Evolutionary conservation across 495 filamentous ascomycete genomes (phyloP).

Genomic region (Tricharina praecox): DNA sequence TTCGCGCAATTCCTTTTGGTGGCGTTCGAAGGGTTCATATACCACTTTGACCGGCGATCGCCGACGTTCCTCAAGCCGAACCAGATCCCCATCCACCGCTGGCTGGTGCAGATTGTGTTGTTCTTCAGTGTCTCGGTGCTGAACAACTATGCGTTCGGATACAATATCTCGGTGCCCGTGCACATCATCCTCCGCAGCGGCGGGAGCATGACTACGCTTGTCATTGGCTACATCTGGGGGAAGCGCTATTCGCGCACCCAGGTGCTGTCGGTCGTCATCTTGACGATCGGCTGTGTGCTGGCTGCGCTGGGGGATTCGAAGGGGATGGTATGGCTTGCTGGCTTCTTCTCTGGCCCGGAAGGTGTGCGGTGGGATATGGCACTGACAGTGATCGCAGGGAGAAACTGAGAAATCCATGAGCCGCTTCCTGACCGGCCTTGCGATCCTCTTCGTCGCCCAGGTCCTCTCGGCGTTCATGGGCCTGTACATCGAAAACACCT

Average conservation of each 20-base stretch:
- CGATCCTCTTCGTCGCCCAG: constrained; percentile 74
- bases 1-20: constrained; percentile 87
- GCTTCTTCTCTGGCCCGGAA: neutral
- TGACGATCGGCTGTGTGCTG: constrained; percentile 71
- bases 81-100: constrained; percentile 66
- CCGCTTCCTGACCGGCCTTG: constrained; percentile 55
- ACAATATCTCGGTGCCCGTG: constrained; percentile 87
- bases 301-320: constrained; percentile 78
- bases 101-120: constrained; percentile 73
- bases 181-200: constrained; percentile 94
- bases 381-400: constrained; percentile 12
- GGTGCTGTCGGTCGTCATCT: constrained; percentile 55
- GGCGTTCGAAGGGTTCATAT: constrained; percentile 57
- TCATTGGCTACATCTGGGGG: constrained; percentile 66
- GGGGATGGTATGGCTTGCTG: constrained; percentile 68
- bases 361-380: neutral
- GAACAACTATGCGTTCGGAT: constrained; percentile 96
- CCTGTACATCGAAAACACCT: constrained; percentile 80
- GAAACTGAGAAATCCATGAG: constrained; percentile 19
- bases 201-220: constrained; percentile 84
- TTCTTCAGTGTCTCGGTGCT: constrained; percentile 85
- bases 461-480: constrained; percentile 85
- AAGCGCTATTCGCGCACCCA: constrained; percentile 68
- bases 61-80: constrained; percentile 57
- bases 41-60: constrained; percentile 42